Base-by-base conservation (phyloP, 169 alveolate genomes). In the Eimeria nieschulzi region DNA sequence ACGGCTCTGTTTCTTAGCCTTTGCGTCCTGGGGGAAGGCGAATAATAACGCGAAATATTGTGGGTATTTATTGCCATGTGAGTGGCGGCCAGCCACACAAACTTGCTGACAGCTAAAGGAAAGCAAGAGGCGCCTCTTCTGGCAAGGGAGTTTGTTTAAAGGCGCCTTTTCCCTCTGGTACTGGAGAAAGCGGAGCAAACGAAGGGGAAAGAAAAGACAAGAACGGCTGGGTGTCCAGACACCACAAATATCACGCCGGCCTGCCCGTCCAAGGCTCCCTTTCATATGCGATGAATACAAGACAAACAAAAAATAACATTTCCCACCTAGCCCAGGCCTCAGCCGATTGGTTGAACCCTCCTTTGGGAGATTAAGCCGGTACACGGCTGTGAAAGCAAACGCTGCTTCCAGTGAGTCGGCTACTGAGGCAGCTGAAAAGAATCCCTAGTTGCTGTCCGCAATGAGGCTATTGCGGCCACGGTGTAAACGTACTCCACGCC, bases 21-120 rank as follows among this genome's bases (percentile, higher is more conserved):
- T 46, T 79, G 72, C 72, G 66, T 56, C 53, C 59, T 72, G 12
- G 10, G 23, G 55, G 23, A 6, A 9, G 73, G 68, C 53, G 87
- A 79, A 54, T 33, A 17, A 54, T 39, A 51, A 75, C 19, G 72
- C 87, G 54, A 56, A 79, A 26, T 72, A 64, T 39, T 46, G 87
- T 12, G 72, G 39, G 56, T 56, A 70, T 51, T 76, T 19, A 51
- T 12, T 53, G 33, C 39, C 55, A 51, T 51, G 21, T 51, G 53
- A 21, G 33, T 23, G 64, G 68, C 9, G 10, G 33, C 25, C 15
- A 39, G n/a, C 63, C 83, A 72, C 64, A 26, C 61, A 21, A 33
- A 72, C 83, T 12, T 33, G 7, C 9, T 21, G 25, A 33, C 46
- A 8, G 76, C 21, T 33, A 33, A 33, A 33, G 6, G 46, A 33